Percentiles rank a stretch among this genome's conserved stretches.
Evolutionary conservation across 495 filamentous ascomycete genomes (phyloP).

Genomic region (Chaetomium cochliodes): DNA sequence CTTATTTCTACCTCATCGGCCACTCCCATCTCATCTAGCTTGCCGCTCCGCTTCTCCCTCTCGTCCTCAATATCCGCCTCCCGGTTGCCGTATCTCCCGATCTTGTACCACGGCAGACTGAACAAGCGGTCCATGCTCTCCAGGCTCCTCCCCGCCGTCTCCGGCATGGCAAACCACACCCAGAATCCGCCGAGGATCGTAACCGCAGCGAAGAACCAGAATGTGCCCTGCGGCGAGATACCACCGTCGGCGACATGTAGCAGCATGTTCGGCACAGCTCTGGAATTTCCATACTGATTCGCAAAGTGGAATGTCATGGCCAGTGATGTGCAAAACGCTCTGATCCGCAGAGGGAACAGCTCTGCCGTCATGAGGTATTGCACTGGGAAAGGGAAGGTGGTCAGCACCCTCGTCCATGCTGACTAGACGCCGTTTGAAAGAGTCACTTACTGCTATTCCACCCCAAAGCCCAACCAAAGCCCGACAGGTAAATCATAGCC

Average conservation of each 20-base stretch:
- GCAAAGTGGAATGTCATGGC: constrained; percentile 64
- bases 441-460: constrained; percentile 52
- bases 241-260: constrained; percentile 45
- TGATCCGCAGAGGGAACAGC: constrained; percentile 64
- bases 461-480: constrained; percentile 68
- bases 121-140: constrained; percentile 70
- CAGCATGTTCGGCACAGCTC: constrained; percentile 58
- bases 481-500: constrained; percentile 65
- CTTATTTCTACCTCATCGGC: constrained; percentile 20
- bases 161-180: constrained; percentile 64
- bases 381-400: constrained; percentile 43
- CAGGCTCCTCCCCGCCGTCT: constrained; percentile 62
- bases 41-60: constrained; percentile 22
- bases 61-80: constrained; percentile 54
- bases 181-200: constrained; percentile 57
- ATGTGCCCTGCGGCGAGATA: constrained; percentile 53
- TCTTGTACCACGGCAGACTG: constrained; percentile 62
- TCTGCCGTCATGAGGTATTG: constrained; percentile 75
- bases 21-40: constrained; percentile 25
- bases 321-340: constrained; percentile 51
- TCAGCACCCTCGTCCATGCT: background rate
- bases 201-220: constrained; percentile 65
- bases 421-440: background rate
- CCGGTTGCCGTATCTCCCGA: constrained; percentile 58
- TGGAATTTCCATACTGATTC: constrained; percentile 70